Conservation (phyloP, 129 eudicot species). For the Tanacetum coccineum region DNA sequence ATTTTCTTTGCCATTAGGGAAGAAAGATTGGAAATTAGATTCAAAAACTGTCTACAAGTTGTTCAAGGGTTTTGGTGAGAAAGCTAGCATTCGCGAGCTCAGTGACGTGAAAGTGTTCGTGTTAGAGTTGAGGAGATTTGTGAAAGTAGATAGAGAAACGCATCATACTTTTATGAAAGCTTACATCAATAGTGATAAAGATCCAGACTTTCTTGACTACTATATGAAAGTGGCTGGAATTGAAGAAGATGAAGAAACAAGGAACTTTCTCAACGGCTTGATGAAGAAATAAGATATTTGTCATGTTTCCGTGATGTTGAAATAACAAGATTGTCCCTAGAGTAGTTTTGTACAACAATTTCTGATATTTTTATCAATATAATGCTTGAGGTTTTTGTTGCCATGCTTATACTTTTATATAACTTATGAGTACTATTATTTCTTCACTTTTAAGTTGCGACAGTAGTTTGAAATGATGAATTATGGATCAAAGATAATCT, state of each 20-base stretch:
- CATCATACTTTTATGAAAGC: no score
- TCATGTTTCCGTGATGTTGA: conserved; percentile 8
- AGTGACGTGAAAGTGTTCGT: no score
- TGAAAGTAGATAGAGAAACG: no score
- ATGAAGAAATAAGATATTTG: conserved; percentile 1
- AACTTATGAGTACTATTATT: no score
- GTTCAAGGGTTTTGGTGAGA: conserved; percentile 43
- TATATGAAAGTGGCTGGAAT: conserved; percentile 56
- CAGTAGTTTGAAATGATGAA: no score
- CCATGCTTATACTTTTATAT: background rate
- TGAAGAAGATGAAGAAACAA: conserved; percentile 50
- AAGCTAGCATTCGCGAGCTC: conserved; percentile 37
- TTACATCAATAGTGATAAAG: conserved; percentile 50
- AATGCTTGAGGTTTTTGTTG: background rate
- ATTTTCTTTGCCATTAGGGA: conserved; percentile 32
- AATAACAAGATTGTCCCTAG: no score
- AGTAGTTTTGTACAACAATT: no score
- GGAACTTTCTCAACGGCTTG: conserved; percentile 34
- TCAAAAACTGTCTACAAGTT: conserved; percentile 27
- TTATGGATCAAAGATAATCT: no score
- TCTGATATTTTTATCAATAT: no score
- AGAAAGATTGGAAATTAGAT: conserved; percentile 43
- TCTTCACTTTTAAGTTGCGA: no score
- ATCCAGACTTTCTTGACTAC: conserved; percentile 35
- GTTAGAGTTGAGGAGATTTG: no score